Conservation (phyloP, 345 rosid species). For the Euphorbia tirucalli region DNA sequence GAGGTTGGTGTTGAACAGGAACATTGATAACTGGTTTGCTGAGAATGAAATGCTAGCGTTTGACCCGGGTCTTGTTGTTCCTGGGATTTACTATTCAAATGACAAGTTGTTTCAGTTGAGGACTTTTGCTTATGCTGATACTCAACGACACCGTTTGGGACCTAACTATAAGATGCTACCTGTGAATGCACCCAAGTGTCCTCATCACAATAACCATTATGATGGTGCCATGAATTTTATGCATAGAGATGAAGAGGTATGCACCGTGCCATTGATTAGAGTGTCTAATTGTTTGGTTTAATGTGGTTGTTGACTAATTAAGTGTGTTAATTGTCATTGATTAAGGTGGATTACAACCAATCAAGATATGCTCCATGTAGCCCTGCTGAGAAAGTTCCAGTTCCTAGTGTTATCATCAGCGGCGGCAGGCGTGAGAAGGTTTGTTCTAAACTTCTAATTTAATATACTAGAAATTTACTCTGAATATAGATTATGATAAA, state of each 20-base stretch:
- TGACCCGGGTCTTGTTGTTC: constrained; percentile 86
- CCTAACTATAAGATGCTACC: constrained; percentile 93
- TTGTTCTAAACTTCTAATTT: too few species aligned
- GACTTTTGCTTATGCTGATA: constrained; percentile 81
- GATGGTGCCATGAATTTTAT: constrained; percentile 91
- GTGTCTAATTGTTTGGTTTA: too few species aligned
- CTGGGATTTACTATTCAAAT: constrained; percentile 83
- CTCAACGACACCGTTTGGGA: constrained; percentile 97
- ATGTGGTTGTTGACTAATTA: too few species aligned
- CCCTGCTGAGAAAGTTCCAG: constrained; percentile 66
- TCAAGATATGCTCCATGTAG: constrained; percentile 79
- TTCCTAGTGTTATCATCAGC: constrained; percentile 41
- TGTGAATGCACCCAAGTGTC: constrained; percentile 87
- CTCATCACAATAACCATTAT: constrained; percentile 91
- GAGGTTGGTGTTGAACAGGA: constrained; percentile 89
- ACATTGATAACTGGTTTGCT: constrained; percentile 90
- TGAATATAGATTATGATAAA: too few species aligned
- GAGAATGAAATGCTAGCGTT: constrained; percentile 97
- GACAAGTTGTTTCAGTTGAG: constrained; percentile 88
- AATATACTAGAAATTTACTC: too few species aligned
- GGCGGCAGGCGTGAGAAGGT: constrained; percentile 86
- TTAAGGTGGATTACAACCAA: constrained; percentile 88
- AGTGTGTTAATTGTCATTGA: neutral
- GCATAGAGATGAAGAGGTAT: constrained; percentile 92
- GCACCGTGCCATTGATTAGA: too few species aligned